Percentiles rank a stretch among this genome's conserved stretches.
These are phyloP conservation scores for Rhamnella rubrinervis DNA, from an alignment of 331 rosid species.

Conservation along the genomic window DNA sequence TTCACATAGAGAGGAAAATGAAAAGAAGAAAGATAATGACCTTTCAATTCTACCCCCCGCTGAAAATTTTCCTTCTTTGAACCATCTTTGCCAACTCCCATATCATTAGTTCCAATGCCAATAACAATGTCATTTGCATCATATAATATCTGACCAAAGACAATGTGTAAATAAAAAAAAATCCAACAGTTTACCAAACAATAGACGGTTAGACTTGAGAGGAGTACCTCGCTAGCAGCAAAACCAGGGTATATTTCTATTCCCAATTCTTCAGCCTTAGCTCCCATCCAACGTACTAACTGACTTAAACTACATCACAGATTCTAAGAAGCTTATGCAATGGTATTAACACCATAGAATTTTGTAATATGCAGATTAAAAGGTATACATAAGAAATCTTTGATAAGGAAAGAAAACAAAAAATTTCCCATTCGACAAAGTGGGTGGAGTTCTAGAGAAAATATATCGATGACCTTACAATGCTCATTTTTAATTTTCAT, in stretches of 20 bases:
- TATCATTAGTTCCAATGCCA: conserved; percentile 89
- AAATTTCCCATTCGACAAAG: too few species aligned
- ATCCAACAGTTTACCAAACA: conserved; percentile 21
- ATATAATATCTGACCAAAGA: conserved; percentile 63
- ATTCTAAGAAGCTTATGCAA: conserved; percentile 23
- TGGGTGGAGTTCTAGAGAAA: background rate
- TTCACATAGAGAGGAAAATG: conserved; percentile 6
- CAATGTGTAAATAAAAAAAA: conserved; percentile 8
- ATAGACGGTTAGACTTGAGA: conserved; percentile 15
- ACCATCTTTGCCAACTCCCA: conserved; percentile 93
- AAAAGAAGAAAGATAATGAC: conserved; percentile 40
- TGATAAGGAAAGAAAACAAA: background rate
- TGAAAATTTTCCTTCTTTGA: conserved; percentile 87
- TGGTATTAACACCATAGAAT: conserved; percentile 1
- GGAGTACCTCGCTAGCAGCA: conserved; percentile 89
- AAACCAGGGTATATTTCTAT: conserved; percentile 96
- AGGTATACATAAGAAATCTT: conserved; percentile 17
- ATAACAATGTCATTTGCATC: conserved; percentile 60
- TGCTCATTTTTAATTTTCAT: background rate
- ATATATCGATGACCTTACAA: conserved; percentile 6
- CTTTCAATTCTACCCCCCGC: conserved; percentile 78
- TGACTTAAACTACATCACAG: conserved; percentile 74
- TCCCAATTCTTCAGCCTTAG: conserved; percentile 96
- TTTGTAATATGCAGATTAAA: background rate
- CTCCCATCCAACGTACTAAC: conserved; percentile 92